Percentiles rank a stretch among this genome's conserved stretches.
Evolutionary conservation across 257 asterid genomes (phyloP).

Genomic region (Gentiana straminea): DNA sequence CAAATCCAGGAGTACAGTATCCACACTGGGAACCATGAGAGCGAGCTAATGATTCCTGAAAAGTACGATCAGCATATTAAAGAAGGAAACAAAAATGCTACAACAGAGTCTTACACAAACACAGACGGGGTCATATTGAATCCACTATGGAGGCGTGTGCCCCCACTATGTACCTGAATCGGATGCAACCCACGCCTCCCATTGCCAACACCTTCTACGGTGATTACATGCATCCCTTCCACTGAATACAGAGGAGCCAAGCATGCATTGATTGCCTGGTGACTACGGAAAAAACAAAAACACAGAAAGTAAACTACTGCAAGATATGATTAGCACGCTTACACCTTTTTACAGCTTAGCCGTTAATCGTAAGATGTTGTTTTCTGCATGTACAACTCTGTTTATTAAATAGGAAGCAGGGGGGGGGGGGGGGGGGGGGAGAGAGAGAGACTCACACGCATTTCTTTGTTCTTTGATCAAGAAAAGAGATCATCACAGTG

Average conservation of each 20-base stretch:
- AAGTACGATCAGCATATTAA: constrained; percentile 11
- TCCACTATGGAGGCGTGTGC: no score
- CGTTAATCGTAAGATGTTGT: no score
- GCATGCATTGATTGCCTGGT: constrained; percentile 81
- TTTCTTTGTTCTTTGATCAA: constrained; percentile 60
- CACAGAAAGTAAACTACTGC: constrained; percentile 2
- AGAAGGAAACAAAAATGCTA: neutral
- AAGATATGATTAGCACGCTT: neutral
- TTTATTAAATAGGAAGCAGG: neutral
- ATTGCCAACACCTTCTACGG: constrained; percentile 91
- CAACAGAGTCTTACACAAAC: neutral
- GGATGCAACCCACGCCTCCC: constrained; percentile 81
- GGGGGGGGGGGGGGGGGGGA: constrained; percentile 8
- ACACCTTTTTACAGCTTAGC: no score
- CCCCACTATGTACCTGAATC: constrained; percentile 47
- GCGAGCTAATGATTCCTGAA: constrained; percentile 78
- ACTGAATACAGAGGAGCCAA: constrained; percentile 94
- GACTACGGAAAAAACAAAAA: constrained; percentile 38
- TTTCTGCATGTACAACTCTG: neutral
- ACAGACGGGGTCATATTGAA: no score
- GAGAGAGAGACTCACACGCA: constrained; percentile 70
- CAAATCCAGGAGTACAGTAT: constrained; percentile 95
- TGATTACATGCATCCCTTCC: constrained; percentile 96
- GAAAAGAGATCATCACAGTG: constrained; percentile 91
- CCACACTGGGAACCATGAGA: constrained; percentile 98